Percentiles rank a stretch among this genome's conserved stretches.
phyloP scores from a whole-genome alignment of 768 basidiomycete genomes.

The Aureoboletus auriporus region DNA sequence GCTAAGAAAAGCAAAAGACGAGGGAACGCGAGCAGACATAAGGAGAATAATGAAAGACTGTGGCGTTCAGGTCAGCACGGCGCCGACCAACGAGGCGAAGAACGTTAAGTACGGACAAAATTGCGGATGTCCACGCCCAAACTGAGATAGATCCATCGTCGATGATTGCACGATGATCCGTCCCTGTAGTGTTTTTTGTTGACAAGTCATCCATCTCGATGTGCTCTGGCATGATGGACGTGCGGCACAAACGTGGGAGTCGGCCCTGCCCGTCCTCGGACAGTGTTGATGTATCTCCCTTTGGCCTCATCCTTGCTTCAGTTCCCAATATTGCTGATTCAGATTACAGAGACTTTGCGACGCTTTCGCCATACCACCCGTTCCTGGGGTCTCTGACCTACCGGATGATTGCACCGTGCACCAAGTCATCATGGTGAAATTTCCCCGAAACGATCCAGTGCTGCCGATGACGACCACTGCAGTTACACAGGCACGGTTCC shows the following conservation, averaged over 20 bases:
- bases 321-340: neutral
- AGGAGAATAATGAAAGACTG: conserved; percentile 35
- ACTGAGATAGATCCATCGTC: conserved; percentile 26
- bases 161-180: conserved; percentile 3
- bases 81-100: neutral
- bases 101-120: conserved; percentile 20
- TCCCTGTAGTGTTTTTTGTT: conserved; percentile 3
- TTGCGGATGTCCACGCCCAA: conserved; percentile 39
- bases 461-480: neutral
- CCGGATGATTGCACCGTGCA: conserved; percentile 37
- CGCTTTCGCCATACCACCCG: conserved; percentile 34
- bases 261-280: no score
- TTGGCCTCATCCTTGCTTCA: no score
- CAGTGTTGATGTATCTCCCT: no score
- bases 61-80: conserved; percentile 1
- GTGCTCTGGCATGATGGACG: conserved; percentile 25
- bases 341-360: conserved; percentile 25
- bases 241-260: neutral
- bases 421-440: conserved; percentile 35
- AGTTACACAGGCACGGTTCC: conserved; percentile 43
- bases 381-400: conserved; percentile 28
- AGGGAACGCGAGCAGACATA: conserved; percentile 50
- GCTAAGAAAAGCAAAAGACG: conserved; percentile 66
- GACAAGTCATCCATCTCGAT: conserved; percentile 41
- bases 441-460: neutral